Conservation (phyloP, 176 grass and related monocot species). For the Zizania latifolia region DNA sequence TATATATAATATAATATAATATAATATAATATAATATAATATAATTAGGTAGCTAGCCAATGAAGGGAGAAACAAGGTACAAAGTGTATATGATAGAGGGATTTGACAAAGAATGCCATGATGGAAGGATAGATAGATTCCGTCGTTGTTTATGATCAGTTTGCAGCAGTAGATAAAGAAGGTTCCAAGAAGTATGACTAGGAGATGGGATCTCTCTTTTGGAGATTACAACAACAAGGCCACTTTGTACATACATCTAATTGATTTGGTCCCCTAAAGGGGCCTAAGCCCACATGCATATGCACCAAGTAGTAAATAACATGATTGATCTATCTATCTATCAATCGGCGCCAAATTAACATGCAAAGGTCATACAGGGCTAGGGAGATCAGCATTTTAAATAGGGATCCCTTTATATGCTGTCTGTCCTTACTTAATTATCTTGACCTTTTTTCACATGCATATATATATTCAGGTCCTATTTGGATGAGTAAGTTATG, state of each 20-base stretch:
- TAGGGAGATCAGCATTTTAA: too few relatives aligned
- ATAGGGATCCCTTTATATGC: too few relatives aligned
- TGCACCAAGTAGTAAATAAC: neutral
- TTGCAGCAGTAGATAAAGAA: conserved; percentile 31
- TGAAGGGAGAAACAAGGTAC: too few relatives aligned
- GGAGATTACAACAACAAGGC: too few relatives aligned
- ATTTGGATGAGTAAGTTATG: too few relatives aligned
- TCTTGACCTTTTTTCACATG: too few relatives aligned
- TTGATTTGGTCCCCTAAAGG: conserved; percentile 46
- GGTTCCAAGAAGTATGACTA: conserved; percentile 26
- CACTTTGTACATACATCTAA: conserved; percentile 15
- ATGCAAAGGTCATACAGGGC: neutral
- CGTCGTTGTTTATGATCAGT: neutral
- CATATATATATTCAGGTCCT: too few relatives aligned
- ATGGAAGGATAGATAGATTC: neutral
- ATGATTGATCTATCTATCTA: neutral
- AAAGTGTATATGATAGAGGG: too few relatives aligned
- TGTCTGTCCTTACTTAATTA: too few relatives aligned
- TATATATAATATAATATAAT: too few relatives aligned
- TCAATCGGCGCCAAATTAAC: conserved; percentile 9
- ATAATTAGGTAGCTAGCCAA: neutral
- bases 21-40: too few relatives aligned
- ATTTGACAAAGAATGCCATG: too few relatives aligned
- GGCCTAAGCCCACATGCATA: conserved; percentile 37
- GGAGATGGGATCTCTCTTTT: neutral